Evolutionary conservation across 331 rosid genomes (phyloP), one percentile per base, ranked within the genome.

Genomic region (Erythrophleum ivorense): DNA sequence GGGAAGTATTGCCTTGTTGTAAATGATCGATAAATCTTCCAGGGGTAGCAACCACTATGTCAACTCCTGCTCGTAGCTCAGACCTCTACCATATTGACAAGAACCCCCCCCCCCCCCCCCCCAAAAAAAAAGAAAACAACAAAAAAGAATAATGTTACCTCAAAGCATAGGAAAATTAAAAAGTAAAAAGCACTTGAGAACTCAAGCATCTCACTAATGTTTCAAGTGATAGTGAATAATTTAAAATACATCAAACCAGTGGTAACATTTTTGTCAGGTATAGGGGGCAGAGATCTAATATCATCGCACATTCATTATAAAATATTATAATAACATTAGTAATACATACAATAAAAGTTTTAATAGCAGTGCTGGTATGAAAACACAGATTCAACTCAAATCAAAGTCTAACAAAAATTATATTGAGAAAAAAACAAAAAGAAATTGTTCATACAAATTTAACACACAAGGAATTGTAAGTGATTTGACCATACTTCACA

Each of bases 11-110:
- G 77, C 97, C 94, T 88, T 93, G 97, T 74, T 93, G 97, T 75
- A 93, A 86, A 81, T 93, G 97, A 82, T 93, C 97, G 69, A 91
- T 93, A 83, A 93, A 91, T 83, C 97, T 88, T 81, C 97, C 97
- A 54, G 97, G 97, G 41, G 97, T 93, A 73, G 97, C 97, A 84
- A 93, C 97, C 55, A 85, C 92, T 45, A 93, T 77, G 74, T 91
- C 89, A 68, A 93, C 94, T 82, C 97, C 94, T n/a, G 97, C 88
- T 78, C 91, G 92, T n/a, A 93, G 93, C 85, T 93, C 97, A 58
- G 93, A 88, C 88, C 94, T 90, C 97, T 93, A 72, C 60, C 74
- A 84, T 43, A 50, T 66, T 78, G 69, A 74, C 62, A 88, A 85
- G 63, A 81, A 77, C 76, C 33, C 80, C 50, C 68, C 18, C 71